Percentiles rank a stretch among this genome's conserved stretches.
These are phyloP conservation scores for Exsudoporus frostii DNA, from an alignment of 768 basidiomycete genomes.

Conservation along the genomic window DNA sequence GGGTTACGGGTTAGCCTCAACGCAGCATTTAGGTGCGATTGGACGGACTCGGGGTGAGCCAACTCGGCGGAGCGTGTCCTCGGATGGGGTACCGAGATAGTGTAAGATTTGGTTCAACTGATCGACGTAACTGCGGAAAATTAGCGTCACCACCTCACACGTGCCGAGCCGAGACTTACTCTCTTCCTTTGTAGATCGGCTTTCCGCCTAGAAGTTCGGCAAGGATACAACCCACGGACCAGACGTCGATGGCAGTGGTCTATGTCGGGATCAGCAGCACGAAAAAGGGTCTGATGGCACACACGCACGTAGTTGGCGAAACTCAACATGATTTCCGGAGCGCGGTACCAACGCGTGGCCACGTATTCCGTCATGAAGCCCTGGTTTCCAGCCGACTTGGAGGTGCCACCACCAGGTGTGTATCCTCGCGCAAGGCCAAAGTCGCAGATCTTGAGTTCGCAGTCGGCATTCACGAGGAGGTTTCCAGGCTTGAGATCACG, in stretches of 20 bases:
- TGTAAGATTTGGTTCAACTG: conserved; percentile 98
- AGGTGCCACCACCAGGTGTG: conserved; percentile 76
- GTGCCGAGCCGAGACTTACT: conserved; percentile 50
- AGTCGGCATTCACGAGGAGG: conserved; percentile 95
- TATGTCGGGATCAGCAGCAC: conserved; percentile 30
- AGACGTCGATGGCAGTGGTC: conserved; percentile 92
- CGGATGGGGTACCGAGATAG: conserved; percentile 96
- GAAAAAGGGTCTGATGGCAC: neutral
- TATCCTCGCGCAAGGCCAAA: conserved; percentile 96
- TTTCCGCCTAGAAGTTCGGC: conserved; percentile 92
- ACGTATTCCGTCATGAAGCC: conserved; percentile 99
- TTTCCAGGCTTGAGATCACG: conserved; percentile 95
- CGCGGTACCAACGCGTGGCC: conserved; percentile 98
- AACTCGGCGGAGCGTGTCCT: conserved; percentile 93
- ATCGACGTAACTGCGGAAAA: conserved; percentile 78
- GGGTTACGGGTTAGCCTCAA: conserved; percentile 1
- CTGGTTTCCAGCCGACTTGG: conserved; percentile 71
- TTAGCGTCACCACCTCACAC: neutral
- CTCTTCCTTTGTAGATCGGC: conserved; percentile 95
- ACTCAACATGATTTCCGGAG: conserved; percentile 98
- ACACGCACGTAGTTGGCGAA: conserved; percentile 85
- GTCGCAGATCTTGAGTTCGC: conserved; percentile 97
- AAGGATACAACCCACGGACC: conserved; percentile 95
- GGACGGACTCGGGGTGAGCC: conserved; percentile 83
- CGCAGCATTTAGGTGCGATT: neutral